phyloP scores from a whole-genome alignment of 2,329 filamentous ascomycete genomes.

The Aspergillus pseudoglaucus region DNA sequence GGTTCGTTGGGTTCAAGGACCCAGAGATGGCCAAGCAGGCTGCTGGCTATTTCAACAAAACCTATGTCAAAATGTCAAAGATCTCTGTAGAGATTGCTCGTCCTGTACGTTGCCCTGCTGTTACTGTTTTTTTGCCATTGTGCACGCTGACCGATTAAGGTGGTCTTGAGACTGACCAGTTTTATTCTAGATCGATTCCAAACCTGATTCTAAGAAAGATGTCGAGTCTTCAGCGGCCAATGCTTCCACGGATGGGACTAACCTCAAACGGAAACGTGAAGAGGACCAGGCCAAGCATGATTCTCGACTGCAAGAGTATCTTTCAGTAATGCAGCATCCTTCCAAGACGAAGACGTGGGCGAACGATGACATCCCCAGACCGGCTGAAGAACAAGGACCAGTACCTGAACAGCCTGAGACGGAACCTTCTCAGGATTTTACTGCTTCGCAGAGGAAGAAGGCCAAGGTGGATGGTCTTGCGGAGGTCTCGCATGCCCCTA shows the following conservation, averaged over 20 bases:
- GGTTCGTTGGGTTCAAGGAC: constrained; percentile 89
- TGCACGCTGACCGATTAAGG: constrained; percentile 33
- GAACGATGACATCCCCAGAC: constrained; percentile 43
- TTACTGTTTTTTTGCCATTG: constrained; percentile 17
- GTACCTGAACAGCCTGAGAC: constrained; percentile 6
- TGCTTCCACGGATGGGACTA: constrained; percentile 17
- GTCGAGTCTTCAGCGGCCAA: constrained; percentile 13
- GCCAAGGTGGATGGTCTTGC: constrained; percentile 56
- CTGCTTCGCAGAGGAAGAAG: constrained; percentile 36
- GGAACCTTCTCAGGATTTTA: constrained; percentile 27
- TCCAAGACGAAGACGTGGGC: constrained; percentile 60
- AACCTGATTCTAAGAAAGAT: constrained; percentile 19
- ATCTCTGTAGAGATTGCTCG: constrained; percentile 83
- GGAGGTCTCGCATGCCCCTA: constrained; percentile 31
- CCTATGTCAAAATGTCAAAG: constrained; percentile 93
- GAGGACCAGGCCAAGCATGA: constrained; percentile 60
- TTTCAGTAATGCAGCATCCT: constrained; percentile 70
- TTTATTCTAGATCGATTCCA: constrained; percentile 35
- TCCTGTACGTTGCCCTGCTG: constrained; percentile 53
- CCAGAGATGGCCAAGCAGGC: constrained; percentile 72
- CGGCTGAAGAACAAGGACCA: constrained; percentile 10
- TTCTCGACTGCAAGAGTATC: constrained; percentile 76
- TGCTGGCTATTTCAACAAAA: constrained; percentile 90
- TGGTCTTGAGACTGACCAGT: constrained; percentile 36
- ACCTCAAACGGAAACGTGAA: constrained; percentile 37